phyloP scores from a whole-genome alignment of 495 filamentous ascomycete species.

The Recurvomyces mirabilis region DNA sequence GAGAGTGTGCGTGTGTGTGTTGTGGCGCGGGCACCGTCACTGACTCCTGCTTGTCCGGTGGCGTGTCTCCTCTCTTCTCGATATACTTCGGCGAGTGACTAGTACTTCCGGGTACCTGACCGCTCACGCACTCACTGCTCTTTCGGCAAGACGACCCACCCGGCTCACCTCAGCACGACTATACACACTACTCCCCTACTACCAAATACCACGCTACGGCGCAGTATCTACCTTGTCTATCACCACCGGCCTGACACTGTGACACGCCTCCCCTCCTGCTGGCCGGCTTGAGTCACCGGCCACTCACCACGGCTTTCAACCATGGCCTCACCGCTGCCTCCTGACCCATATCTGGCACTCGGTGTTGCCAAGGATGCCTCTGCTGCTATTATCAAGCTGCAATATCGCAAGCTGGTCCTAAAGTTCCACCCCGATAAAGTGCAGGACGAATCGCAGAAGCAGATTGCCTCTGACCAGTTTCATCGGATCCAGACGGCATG shows the following conservation, averaged over 20 bases:
- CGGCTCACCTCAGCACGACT: no score
- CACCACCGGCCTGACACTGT: not conserved
- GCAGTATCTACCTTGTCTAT: no score
- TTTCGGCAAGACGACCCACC: no score
- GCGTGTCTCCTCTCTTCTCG: no score
- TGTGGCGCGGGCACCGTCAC: no score
- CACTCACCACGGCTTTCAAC: not conserved
- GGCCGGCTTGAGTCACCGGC: not conserved
- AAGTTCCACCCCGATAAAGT: constrained; percentile 96
- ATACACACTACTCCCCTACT: no score
- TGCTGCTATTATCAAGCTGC: constrained; percentile 59
- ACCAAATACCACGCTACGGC: no score
- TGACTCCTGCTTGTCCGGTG: no score
- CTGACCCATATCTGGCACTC: constrained; percentile 74
- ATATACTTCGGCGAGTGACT: no score
- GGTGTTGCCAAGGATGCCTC: constrained; percentile 67
- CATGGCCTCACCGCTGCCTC: constrained; percentile 55
- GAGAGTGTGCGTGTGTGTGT: no score
- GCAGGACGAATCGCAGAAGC: constrained; percentile 56
- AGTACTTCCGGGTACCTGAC: no score
- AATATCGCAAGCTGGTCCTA: constrained; percentile 84
- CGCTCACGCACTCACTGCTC: no score
- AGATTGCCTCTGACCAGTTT: constrained; percentile 69
- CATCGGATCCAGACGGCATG: constrained; percentile 90
- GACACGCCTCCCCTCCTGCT: not conserved